A percentile compares a stretch with the other conserved stretches of the same genome.
phyloP scores from a whole-genome alignment of 1,284 basidiomycete species.

The Phenoliferia sp. region DNA sequence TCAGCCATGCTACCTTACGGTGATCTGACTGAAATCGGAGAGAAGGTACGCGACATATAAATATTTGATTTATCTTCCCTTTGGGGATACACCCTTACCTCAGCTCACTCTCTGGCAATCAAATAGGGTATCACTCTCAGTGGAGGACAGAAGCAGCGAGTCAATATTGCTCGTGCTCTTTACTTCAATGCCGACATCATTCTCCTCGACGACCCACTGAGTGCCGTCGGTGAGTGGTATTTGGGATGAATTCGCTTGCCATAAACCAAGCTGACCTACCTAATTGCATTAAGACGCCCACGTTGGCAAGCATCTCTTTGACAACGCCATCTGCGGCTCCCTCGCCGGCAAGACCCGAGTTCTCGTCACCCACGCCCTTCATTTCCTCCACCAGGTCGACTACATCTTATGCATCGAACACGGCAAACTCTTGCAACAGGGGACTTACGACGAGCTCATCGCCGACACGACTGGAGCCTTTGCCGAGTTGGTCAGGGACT shows the following conservation, averaged over 20 bases:
- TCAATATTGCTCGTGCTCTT: slow-evolving; percentile 73
- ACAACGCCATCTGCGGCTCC: slow-evolving; percentile 68
- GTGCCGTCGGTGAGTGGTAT: slow-evolving; percentile 21
- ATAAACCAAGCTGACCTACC: neutral
- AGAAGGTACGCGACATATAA: slow-evolving; percentile 62
- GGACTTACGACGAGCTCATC: slow-evolving; percentile 25
- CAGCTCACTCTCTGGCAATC: neutral
- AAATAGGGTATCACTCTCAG: slow-evolving; percentile 56
- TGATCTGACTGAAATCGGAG: slow-evolving; percentile 86
- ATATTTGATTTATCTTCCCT: neutral
- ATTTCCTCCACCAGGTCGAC: slow-evolving; percentile 39
- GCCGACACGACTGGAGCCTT: slow-evolving; percentile 60
- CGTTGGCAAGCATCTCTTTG: slow-evolving; percentile 79
- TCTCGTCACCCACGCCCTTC: slow-evolving; percentile 44
- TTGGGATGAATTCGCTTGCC: slow-evolving; percentile 51
- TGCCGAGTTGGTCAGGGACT: slow-evolving; percentile 62
- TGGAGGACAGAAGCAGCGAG: slow-evolving; percentile 72
- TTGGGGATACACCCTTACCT: slow-evolving; percentile 3
- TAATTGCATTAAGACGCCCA: slow-evolving; percentile 63
- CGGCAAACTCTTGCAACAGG: slow-evolving; percentile 62
- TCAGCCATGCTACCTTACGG: slow-evolving; percentile 66
- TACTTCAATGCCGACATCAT: slow-evolving; percentile 81
- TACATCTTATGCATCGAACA: slow-evolving; percentile 55
- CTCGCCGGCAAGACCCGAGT: slow-evolving; percentile 72
- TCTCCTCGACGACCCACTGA: slow-evolving; percentile 71